Conservation (phyloP, 352 stramenopile species). For the Phytophthora cactorum region DNA sequence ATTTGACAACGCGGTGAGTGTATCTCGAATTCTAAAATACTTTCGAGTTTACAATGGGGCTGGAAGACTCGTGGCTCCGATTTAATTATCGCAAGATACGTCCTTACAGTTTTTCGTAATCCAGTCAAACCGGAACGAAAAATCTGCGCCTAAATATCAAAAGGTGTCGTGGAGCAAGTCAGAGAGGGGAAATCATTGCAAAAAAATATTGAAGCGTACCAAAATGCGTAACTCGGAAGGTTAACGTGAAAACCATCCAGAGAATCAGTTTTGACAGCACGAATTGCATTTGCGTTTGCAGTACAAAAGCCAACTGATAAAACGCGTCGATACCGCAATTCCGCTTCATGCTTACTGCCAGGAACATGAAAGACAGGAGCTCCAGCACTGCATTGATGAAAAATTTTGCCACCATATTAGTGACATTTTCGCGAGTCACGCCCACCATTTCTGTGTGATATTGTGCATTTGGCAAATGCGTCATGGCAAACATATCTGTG, state of each 20-base stretch:
- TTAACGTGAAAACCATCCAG: neutral
- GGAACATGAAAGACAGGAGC: neutral
- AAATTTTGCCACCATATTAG: neutral
- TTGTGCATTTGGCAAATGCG: neutral
- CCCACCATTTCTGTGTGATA: neutral
- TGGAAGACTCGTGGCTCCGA: too few relatives aligned
- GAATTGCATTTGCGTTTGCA: neutral
- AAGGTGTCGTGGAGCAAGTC: neutral
- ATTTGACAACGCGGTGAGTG: too few relatives aligned
- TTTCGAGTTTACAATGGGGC: too few relatives aligned
- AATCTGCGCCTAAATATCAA: neutral
- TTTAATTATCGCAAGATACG: neutral
- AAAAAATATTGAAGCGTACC: neutral
- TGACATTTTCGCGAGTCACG: neutral
- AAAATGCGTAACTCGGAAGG: neutral
- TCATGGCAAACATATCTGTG: neutral
- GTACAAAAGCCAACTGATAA: constrained; percentile 1
- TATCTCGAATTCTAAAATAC: too few relatives aligned
- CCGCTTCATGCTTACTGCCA: neutral
- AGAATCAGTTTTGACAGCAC: neutral
- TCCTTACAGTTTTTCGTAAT: neutral
- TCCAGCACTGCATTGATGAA: neutral
- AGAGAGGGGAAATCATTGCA: neutral
- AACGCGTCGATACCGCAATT: neutral
- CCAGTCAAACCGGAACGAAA: neutral